These are phyloP conservation scores for Saccharomycopsis fermentans DNA, from an alignment of 805 yeast genomes.

Conservation along the genomic window DNA sequence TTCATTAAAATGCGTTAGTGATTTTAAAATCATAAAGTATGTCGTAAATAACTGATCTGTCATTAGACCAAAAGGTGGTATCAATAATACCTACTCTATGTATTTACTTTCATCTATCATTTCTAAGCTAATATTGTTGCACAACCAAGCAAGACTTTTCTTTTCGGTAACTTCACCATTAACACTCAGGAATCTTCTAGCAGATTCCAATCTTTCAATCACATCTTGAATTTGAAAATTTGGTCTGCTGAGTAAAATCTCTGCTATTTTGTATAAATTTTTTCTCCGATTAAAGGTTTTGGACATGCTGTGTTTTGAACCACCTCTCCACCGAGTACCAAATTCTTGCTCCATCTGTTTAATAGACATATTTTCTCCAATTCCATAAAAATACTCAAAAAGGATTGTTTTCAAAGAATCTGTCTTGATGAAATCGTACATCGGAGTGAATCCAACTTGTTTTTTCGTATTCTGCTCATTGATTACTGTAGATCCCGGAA, in stretches of 20 bases:
- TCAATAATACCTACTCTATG: too few species aligned
- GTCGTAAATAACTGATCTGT: too few species aligned
- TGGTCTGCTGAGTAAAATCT: neutral
- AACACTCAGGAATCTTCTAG: neutral
- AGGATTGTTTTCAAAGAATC: slow-evolving; percentile 5
- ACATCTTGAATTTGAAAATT: neutral
- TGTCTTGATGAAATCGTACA: slow-evolving; percentile 4
- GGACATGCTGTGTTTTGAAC: slow-evolving; percentile 27
- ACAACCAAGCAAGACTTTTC: neutral
- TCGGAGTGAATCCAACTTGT: neutral
- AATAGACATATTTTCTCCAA: slow-evolving; percentile 33
- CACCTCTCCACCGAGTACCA: slow-evolving; percentile 33
- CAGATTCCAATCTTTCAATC: neutral
- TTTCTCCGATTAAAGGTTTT: slow-evolving; percentile 27
- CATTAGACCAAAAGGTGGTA: too few species aligned
- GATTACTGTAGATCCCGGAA: neutral
- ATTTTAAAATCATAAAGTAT: too few species aligned
- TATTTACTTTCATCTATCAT: neutral
- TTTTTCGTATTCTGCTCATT: neutral
- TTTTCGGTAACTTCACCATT: neutral
- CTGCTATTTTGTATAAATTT: slow-evolving; percentile 11
- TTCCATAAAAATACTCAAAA: slow-evolving; percentile 31
- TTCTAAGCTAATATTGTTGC: neutral
- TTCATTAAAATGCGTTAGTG: too few species aligned
- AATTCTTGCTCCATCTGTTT: slow-evolving; percentile 31